Percentiles rank a stretch among this genome's conserved stretches.
Evolutionary conservation across 805 yeast species (phyloP).

Genomic region (Candida maltosa): DNA sequence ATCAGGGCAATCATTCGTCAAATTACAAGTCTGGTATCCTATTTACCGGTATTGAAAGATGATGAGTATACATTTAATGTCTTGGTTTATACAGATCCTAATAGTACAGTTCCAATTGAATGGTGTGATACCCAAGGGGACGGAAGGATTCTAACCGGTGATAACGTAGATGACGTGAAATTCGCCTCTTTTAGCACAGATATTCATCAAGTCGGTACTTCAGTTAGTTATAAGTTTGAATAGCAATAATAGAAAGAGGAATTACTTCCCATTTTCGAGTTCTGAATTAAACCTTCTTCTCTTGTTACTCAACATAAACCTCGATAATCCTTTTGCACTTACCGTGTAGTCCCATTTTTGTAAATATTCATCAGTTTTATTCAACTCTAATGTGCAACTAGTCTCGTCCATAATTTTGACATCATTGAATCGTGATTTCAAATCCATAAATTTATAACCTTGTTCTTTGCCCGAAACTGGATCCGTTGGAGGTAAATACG

Average conservation of each 20-base stretch:
- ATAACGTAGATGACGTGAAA: constrained; percentile 60
- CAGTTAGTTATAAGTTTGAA: constrained; percentile 55
- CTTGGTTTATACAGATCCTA: constrained; percentile 73
- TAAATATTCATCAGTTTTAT: constrained; percentile 45
- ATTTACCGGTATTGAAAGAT: constrained; percentile 66
- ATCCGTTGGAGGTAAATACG: constrained; percentile 36
- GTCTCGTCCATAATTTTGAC: constrained; percentile 29
- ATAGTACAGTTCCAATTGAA: constrained; percentile 66
- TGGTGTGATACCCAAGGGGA: constrained; percentile 76
- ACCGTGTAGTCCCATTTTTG: constrained; percentile 41
- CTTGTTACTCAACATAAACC: constrained; percentile 54
- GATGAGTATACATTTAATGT: constrained; percentile 76
- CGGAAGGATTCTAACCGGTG: constrained; percentile 49
- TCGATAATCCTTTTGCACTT: constrained; percentile 37
- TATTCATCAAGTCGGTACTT: constrained; percentile 67
- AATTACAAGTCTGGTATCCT: constrained; percentile 82
- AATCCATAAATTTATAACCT: constrained; percentile 44
- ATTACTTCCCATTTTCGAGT: constrained; percentile 10
- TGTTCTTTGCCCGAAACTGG: constrained; percentile 41
- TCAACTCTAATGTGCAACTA: constrained; percentile 17
- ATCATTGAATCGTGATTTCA: constrained; percentile 41
- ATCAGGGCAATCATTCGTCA: constrained; percentile 87
- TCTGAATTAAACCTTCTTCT: constrained; percentile 45
- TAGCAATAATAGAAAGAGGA: no score
- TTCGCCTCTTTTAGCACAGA: constrained; percentile 67